Base-by-base conservation (phyloP, 768 basidiomycete species). In the Imleria badia region DNA sequence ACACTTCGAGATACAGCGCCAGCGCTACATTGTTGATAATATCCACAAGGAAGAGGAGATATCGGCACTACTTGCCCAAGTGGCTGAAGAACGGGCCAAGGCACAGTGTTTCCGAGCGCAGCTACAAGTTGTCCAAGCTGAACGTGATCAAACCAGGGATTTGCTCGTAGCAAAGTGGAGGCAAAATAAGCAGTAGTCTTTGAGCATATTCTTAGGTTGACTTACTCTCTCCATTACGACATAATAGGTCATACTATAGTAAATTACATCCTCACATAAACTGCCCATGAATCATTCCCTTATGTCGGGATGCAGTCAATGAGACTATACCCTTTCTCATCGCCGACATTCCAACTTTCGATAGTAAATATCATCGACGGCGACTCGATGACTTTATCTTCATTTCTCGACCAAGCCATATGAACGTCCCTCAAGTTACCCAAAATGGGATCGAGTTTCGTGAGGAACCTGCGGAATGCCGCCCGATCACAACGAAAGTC, bases 371-470 rank as follows among this genome's bases (percentile, higher is more conserved):
- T 36, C 62, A 70, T 64, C 44, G 29, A 19, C 0, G 70, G 67
- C 6, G 70, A 62, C 23, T 66, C 55, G n/a, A 68, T 46, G 31
- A 20, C 61, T 41, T 54, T 56, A 33, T 59, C 33, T 38, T 60
- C 51, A 31, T 69, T 60, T 34, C 40, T 54, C 9, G 61, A 58
- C 63, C 66, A 69, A 43, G 60, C 56, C 0, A 71, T 66, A 47
- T 78, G 78, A 43, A 77, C 74, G 3, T 76, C 67, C 11, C 69
- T 56, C 14, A 85, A 67, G 47, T 80, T 76, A 5, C 81, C 81
- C 20, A 85, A 59, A 17, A 85, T 59, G 4, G 76, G 77, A 26
- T 67, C 59, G 13, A 87, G 63, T 42, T 77, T 75, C 6, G 66
- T 60, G 15, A 67, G 62, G 51, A 86, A 76, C 34, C 56, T 65